Percentiles rank a stretch among this genome's conserved stretches.
Conservation (phyloP, 345 rosid species). For the Populus ilicifolia region DNA sequence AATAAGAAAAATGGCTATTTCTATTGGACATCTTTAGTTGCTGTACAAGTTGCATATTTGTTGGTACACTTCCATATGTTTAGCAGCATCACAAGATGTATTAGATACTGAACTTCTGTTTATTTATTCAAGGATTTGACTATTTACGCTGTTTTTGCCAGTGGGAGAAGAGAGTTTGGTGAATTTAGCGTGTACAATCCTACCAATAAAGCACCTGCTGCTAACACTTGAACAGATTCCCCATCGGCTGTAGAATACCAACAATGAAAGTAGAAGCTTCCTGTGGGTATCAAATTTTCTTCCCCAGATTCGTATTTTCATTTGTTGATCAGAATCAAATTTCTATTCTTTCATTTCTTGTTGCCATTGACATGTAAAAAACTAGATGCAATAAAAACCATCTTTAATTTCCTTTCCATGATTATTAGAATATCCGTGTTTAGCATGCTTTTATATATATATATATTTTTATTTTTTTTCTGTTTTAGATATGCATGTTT, state of each 20-base stretch:
- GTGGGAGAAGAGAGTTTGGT: slow-evolving; percentile 89
- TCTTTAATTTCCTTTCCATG: neutral
- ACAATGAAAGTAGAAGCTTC: neutral
- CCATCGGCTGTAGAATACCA: neutral
- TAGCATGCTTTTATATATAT: too few relatives aligned
- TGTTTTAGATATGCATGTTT: too few relatives aligned
- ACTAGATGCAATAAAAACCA: neutral
- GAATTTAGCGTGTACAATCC: slow-evolving; percentile 89
- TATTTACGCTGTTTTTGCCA: slow-evolving; percentile 45
- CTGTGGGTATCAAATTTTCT: neutral
- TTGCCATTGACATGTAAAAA: neutral
- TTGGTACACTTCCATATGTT: neutral
- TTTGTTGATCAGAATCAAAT: neutral
- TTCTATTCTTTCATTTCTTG: neutral
- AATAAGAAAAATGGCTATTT: neutral
- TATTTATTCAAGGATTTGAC: slow-evolving; percentile 48
- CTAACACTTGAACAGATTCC: neutral
- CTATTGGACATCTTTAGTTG: neutral
- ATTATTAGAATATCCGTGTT: neutral
- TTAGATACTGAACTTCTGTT: slow-evolving; percentile 23
- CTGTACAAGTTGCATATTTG: neutral
- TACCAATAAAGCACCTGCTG: slow-evolving; percentile 33
- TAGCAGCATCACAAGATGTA: neutral
- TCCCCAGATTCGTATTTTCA: neutral
- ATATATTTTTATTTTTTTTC: too few relatives aligned